Conservation (phyloP, 2,329 filamentous ascomycete species). For the Zymoseptoria passerinii region DNA sequence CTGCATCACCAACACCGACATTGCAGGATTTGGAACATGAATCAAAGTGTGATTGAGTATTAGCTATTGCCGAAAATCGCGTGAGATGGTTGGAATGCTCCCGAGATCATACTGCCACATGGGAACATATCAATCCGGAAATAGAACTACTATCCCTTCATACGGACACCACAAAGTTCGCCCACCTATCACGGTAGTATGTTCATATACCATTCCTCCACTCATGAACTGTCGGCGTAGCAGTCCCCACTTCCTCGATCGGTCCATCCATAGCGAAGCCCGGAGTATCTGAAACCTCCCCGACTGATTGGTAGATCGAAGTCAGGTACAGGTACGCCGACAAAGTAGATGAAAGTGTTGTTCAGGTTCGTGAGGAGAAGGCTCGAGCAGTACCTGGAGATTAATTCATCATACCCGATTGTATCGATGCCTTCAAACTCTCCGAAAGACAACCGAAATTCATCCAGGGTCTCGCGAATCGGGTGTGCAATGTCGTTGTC, state of each 20-base stretch:
- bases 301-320: background rate
- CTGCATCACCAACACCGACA: too few species aligned
- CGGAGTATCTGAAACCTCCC: background rate
- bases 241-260: background rate
- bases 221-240: too few species aligned
- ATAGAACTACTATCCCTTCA: too few species aligned
- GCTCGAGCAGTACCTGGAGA: background rate
- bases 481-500: background rate
- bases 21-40: too few species aligned
- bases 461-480: background rate
- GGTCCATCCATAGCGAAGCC: background rate
- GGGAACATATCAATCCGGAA: too few species aligned
- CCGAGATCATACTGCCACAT: too few species aligned
- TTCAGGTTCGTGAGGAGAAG: background rate
- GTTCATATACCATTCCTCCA: too few species aligned
- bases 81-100: too few species aligned
- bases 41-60: too few species aligned
- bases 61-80: too few species aligned
- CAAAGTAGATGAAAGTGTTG: background rate
- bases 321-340: background rate
- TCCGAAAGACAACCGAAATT: background rate
- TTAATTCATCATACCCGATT: background rate
- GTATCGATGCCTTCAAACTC: background rate
- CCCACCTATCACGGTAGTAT: too few species aligned
- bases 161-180: too few species aligned